Evolutionary conservation across 2,329 filamentous ascomycete genomes (phyloP).

Genomic region (Magnaporthiopsis incrustans): DNA sequence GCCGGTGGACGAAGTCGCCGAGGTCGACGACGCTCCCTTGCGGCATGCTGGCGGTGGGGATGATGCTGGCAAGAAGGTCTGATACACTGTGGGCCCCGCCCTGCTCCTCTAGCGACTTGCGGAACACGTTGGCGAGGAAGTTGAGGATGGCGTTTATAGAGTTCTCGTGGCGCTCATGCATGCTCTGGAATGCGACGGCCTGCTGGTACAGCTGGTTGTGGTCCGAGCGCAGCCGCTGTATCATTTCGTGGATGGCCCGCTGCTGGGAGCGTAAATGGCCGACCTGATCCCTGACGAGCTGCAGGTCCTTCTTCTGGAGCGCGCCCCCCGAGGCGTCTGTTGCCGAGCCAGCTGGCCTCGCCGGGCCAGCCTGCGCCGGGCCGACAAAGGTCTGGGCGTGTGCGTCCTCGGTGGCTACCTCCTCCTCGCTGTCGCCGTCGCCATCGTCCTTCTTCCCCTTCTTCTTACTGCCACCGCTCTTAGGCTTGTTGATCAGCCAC

Average conservation of each 20-base stretch:
- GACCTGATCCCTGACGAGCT: slow-evolving; percentile 71
- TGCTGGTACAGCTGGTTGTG: slow-evolving; percentile 85
- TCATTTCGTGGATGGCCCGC: slow-evolving; percentile 73
- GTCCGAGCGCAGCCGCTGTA: slow-evolving; percentile 72
- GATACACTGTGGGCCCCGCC: slow-evolving; percentile 67
- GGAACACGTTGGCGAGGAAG: slow-evolving; percentile 93
- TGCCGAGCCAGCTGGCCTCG: slow-evolving; percentile 14
- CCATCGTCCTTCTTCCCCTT: slow-evolving; percentile 54
- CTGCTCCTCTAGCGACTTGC: slow-evolving; percentile 83
- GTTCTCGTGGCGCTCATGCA: slow-evolving; percentile 95
- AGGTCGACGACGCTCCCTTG: slow-evolving; percentile 54
- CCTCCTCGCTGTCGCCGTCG: slow-evolving; percentile 67
- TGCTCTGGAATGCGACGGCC: slow-evolving; percentile 78
- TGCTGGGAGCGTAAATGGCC: slow-evolving; percentile 79
- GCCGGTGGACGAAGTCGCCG: slow-evolving; percentile 47
- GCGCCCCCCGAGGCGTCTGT: slow-evolving; percentile 28
- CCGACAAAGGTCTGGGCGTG: slow-evolving; percentile 16
- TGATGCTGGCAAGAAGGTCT: slow-evolving; percentile 73
- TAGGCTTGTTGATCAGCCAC: slow-evolving; percentile 95
- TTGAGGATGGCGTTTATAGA: slow-evolving; percentile 98
- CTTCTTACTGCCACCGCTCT: slow-evolving; percentile 55
- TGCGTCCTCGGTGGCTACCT: slow-evolving; percentile 47
- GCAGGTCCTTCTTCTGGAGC: slow-evolving; percentile 63
- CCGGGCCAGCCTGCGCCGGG: slow-evolving; percentile 13
- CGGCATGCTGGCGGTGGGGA: slow-evolving; percentile 42